Evolutionary conservation across 2,329 filamentous ascomycete genomes (phyloP), one percentile per base, ranked within the genome.

Genomic region (Raffaelea albimanens): DNA sequence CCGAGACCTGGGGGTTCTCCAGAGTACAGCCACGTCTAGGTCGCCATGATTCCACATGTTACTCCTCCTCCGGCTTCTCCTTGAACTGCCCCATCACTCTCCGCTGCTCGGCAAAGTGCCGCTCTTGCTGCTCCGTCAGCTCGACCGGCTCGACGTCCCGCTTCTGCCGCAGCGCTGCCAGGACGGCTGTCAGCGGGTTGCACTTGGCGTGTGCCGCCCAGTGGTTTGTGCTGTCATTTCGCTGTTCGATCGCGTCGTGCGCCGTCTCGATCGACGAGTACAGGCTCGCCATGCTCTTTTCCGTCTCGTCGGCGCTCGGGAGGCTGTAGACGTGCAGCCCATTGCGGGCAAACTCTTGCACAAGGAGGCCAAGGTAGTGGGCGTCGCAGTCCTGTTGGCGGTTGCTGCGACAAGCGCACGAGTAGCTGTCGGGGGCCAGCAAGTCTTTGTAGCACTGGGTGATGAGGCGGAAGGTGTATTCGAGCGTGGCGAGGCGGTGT

Each of bases 351-450:
- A 50, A 38, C 41, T 50, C 48, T 42, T 50, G 48, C 21, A 50
- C 41, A 5, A 50, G 23, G 18, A 50, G 41, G 2, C 48, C 48
- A 36, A 44, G 47, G 36, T 41, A 40, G 31, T 36, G 43, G 10
- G 44, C 48, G 39, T 50, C 48, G 38, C 48, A 50, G 33, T 50
- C 48, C n/a, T 23, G 45, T 10, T 25, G 38, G 25, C 25, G 25
- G n/a, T 29, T 7, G 25, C 25, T 29, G 25, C 25, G 25, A 29
- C 7, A 13, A 29, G 25, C 1, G 19, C 21, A 19, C 21, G 22
- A 22, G 14, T 11, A 22, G 43, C n/a, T 19, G 38, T 16, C 14
- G 38, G 4, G 5, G 38, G n/a, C 38, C n/a, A 21, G 38, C 14
- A 40, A 7, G 38, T 7, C n/a, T n/a, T n/a, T 19, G 38, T 18